Base-by-base conservation (phyloP, 2,329 filamentous ascomycete species). In the Penicillium sp. region DNA sequence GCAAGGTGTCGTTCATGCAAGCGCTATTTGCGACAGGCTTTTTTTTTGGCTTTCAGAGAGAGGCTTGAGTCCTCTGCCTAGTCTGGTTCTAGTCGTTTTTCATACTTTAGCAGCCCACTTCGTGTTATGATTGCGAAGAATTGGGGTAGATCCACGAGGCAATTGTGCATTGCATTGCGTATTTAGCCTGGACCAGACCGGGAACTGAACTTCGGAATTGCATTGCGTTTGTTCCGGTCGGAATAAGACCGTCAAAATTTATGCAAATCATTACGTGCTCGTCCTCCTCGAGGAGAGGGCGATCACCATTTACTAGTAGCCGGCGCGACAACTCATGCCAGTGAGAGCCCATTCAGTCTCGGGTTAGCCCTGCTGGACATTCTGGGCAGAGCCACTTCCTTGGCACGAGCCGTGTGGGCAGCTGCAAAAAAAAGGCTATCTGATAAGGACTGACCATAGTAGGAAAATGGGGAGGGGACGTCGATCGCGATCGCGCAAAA, bases 401-500 rank as follows among this genome's bases (percentile, higher is more conserved):
- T 54, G 55, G 52, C 44, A 40, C 45, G 34, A 55, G 52, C 52
- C 48, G 52, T 54, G 44, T 44, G 46, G 26, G 3, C 19, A 42
- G 13, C 3, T 4, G 31, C 3, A 33, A 33, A 48, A 18, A 26
- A 29, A 31, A 45, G 28, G 31, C 50, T 54, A 58, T 61, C 58
- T 49, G 58, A 60, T 59, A 52, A 43, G 39, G 19, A 39, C 18
- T 2, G 21, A 21, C 7, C 21, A 42, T 28, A 10, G 24, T 28
- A 28, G 5, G 54, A 45, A 46, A 48, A 47, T 59, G 54, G 54
- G 39, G 37, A 52, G 39, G 37, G 48, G 11, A 11, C 40, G 58
- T 58, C 50, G 56, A 59, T 56, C 59, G 33, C 40, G 55, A 61
- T 59, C 54, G 39, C 31, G 28, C 29, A 37, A 10, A 29, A 26